Conservation (phyloP, 2,329 filamentous ascomycete species). For the Magnaporthiopsis rhizophila region DNA sequence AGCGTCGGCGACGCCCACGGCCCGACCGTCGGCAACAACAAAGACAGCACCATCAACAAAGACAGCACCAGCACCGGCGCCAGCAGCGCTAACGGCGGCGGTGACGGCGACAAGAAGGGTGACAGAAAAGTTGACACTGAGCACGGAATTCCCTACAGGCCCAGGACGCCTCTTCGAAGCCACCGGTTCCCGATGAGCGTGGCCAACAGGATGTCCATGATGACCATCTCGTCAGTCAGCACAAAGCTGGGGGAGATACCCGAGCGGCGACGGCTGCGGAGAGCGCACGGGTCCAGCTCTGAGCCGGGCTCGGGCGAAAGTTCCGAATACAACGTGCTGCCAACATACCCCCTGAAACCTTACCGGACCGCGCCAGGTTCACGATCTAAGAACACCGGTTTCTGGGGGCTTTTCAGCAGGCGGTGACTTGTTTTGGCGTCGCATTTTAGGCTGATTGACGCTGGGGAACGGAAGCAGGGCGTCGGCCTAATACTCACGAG, state of each 20-base stretch:
- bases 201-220: conserved; percentile 21
- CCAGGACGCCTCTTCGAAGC: not conserved
- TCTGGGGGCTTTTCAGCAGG: conserved; percentile 20
- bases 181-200: conserved; percentile 2
- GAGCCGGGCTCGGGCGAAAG: conserved; percentile 13
- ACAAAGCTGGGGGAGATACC: conserved; percentile 28
- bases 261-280: conserved; percentile 19
- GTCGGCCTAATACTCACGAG: not conserved
- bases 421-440: not conserved
- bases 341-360: conserved; percentile 24
- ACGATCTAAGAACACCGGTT: conserved; percentile 18
- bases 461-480: not conserved
- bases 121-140: not conserved
- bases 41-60: not conserved
- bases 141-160: not conserved
- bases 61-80: not conserved
- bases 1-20: not conserved
- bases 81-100: too few species aligned
- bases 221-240: conserved; percentile 23
- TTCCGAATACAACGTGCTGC: conserved; percentile 20
- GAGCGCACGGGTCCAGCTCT: conserved; percentile 5
- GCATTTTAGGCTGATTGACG: conserved; percentile 1
- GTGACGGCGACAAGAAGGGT: not conserved
- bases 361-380: conserved; percentile 14
- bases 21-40: not conserved